phyloP scores from a whole-genome alignment of 768 basidiomycete species.

The Tylopilus cervinicoccineus region DNA sequence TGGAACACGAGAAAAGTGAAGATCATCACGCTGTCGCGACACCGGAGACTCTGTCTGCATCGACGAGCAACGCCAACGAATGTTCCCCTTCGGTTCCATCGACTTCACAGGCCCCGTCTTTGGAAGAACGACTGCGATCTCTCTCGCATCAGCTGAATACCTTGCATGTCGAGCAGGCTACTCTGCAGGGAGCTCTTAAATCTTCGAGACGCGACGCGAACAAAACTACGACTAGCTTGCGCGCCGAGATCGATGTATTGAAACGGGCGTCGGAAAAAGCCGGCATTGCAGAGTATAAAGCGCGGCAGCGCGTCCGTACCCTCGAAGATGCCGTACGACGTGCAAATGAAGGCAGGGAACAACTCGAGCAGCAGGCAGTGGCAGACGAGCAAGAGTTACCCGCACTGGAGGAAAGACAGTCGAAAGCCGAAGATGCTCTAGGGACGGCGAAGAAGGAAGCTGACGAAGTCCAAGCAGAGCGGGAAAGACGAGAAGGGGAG shows the following conservation, averaged over 20 bases:
- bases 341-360: slow-evolving; percentile 52
- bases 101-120: slow-evolving; percentile 36
- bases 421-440: slow-evolving; percentile 40
- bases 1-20: slow-evolving; percentile 23
- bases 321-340: slow-evolving; percentile 87
- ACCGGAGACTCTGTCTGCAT: slow-evolving; percentile 20
- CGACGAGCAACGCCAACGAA: slow-evolving; percentile 25
- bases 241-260: slow-evolving; percentile 79
- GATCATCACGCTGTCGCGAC: slow-evolving; percentile 8
- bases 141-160: slow-evolving; percentile 64
- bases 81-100: slow-evolving; percentile 16
- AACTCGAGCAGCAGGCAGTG: slow-evolving; percentile 38
- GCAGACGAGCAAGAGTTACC: slow-evolving; percentile 40
- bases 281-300: slow-evolving; percentile 67
- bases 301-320: slow-evolving; percentile 81
- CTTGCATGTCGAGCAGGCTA: slow-evolving; percentile 63
- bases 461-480: slow-evolving; percentile 39
- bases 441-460: slow-evolving; percentile 41
- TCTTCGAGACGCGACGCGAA: slow-evolving; percentile 76
- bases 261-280: slow-evolving; percentile 83
- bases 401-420: slow-evolving; percentile 38
- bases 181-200: slow-evolving; percentile 68
- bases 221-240: slow-evolving; percentile 75
- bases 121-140: slow-evolving; percentile 64
- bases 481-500: slow-evolving; percentile 46